Percentiles rank a stretch among this genome's conserved stretches.
phyloP scores from a whole-genome alignment of 2,329 filamentous ascomycete species.

The Cladophialophora psammophila region DNA sequence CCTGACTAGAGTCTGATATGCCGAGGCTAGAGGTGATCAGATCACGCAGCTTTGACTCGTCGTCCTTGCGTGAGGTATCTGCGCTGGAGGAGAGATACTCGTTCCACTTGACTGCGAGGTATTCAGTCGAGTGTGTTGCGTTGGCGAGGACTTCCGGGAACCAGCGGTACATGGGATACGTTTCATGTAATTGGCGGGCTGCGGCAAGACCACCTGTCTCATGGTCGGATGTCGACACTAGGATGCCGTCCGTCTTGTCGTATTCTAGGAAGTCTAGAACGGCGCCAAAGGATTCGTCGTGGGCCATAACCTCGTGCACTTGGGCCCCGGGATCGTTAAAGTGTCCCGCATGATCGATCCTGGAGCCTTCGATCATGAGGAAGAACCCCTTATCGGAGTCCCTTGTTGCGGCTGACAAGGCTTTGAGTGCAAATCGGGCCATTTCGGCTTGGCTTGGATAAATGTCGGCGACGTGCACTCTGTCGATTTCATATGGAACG shows the following conservation, averaged over 20 bases:
- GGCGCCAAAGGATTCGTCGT: constrained; percentile 82
- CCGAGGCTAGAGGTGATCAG: constrained; percentile 77
- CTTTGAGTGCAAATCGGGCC: constrained; percentile 79
- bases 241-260: constrained; percentile 71
- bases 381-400: constrained; percentile 94
- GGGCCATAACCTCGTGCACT: constrained; percentile 92
- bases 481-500: constrained; percentile 93
- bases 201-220: constrained; percentile 90
- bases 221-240: constrained; percentile 93
- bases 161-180: constrained; percentile 78
- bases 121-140: constrained; percentile 76
- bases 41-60: constrained; percentile 44
- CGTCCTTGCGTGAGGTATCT: constrained; percentile 30
- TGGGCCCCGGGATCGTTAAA: constrained; percentile 83
- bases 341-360: constrained; percentile 94
- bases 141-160: constrained; percentile 82
- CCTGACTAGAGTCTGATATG: constrained; percentile 73
- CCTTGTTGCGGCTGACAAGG: constrained; percentile 80
- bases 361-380: constrained; percentile 95
- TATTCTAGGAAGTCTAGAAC: constrained; percentile 85
- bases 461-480: constrained; percentile 75
- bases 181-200: constrained; percentile 72
- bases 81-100: constrained; percentile 59
- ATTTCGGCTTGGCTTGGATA: constrained; percentile 94
- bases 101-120: constrained; percentile 69